Base-by-base conservation (phyloP, 345 rosid genomes). In the Anastatica hierochuntica region DNA sequence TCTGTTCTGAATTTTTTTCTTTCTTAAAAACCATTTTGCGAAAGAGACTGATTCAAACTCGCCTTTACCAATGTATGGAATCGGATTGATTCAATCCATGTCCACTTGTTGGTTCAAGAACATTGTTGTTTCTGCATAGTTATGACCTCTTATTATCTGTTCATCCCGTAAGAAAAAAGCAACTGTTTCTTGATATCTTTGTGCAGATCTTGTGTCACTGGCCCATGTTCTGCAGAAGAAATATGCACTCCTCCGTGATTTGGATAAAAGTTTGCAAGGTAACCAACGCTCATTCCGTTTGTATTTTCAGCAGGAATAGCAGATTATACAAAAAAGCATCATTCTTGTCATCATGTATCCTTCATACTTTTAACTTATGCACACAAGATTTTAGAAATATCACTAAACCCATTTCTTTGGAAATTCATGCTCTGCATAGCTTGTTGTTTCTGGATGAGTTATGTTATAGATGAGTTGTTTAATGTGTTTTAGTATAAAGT, bases 201-300 rank as follows among this genome's bases (percentile, higher is more conserved):
- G 6, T 43, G 35, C 76, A 88, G 96, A 81, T 73, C 74, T 92
- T 58, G 96, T 88, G 55, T 76, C 94, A 2, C 52, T 88, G 47
- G 89, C 98, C 3, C 67, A 77, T 74, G 83, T 78, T 42, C 75
- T 92, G 44, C 96, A 88, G 67, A 92, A 85, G 79, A 92, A 88
- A 63, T 92, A 85, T 58, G 68, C 90, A 3, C 71, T 92, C 67
- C 57, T 92, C 31, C 90, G 82, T 41, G 94, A 88, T 62, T 88
- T 92, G 18, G 98, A 92, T 57, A 77, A 75, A 62, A 92, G 98
- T 57, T 77, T 92, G 71, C 94, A 84, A 73, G 98, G 98, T 88
- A 77, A 39, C 48, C 19, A 21, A 13, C 24, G n/a, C n/a, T n/a
- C n/a, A n/a, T n/a, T n/a, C n/a, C n/a, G n/a, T n/a, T n/a, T n/a